Base-by-base conservation (phyloP, 805 yeast genomes). In the Pichia kluyveri region DNA sequence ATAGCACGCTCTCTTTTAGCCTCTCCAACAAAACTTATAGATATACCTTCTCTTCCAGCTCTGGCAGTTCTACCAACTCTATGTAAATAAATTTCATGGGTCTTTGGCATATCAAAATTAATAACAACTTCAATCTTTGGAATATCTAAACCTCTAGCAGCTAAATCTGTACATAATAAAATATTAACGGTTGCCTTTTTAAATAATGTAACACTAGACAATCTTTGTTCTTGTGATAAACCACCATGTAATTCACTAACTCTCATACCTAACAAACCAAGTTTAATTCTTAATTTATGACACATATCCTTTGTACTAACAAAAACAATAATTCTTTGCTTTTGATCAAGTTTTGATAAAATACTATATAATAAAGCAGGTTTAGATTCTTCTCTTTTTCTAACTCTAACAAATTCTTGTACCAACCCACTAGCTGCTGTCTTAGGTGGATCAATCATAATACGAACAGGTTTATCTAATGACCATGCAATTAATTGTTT, bases 31-130 rank as follows among this genome's bases (percentile, higher is more conserved):
- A 93, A 81, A 2, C 97, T 83, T 39, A 93, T 83, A 41, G 97
- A 86, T 48, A 78, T 78, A 76, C 99, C 99, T 46, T 86, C 87
- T 68, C 98, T 80, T 19, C 98, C 98, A 45, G 97, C 99, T 79
- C 99, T 87, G 10, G 99, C 99, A 47, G 98, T 93, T 76, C 99
- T 86, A 69, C 99, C 99, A 51, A 93, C 96, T 73, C 99, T 85
- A 69, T 93, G 99, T 59, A 93, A 72, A 66, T 93, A 93, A 38
- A 91, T 77, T 55, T 93, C 99, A 60, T 86, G 83, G 31, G 86
- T 74, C 65, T 87, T 86, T 44, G 99, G 99, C 95, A 93, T 87
- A 62, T 93, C 99, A 66, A 75, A 93, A 68, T 93, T 93, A 60
- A 93, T 77, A 42, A 93, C 99, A 51, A 84, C 81, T 65, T 90